phyloP scores from a whole-genome alignment of 1,284 basidiomycete genomes.

The Naganishia liquefaciens region DNA sequence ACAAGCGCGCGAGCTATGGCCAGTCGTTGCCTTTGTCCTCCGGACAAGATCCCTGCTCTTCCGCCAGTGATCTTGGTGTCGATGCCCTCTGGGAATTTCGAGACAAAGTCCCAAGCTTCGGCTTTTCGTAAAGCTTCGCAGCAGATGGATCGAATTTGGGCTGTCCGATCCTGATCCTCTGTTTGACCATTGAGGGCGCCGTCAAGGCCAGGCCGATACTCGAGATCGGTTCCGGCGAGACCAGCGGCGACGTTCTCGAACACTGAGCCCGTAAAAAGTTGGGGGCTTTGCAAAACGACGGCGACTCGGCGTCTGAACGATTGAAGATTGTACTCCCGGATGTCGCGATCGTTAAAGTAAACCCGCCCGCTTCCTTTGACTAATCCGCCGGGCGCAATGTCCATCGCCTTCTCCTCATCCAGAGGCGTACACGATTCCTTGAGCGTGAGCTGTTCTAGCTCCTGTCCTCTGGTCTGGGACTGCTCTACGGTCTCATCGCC shows the following conservation, averaged over 20 bases:
- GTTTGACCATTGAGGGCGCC: conserved; percentile 2
- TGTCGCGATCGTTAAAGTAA: conserved; percentile 72
- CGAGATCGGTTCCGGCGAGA: conserved; percentile 69
- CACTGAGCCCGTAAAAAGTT: conserved; percentile 72
- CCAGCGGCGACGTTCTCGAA: conserved; percentile 83
- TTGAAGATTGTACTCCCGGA: conserved; percentile 77
- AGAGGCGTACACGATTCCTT: conserved; percentile 17
- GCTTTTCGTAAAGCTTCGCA: conserved; percentile 85
- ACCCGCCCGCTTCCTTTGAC: conserved; percentile 18
- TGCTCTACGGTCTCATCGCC: conserved; percentile 19
- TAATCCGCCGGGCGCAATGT: conserved; percentile 31
- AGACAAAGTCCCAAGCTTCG: conserved; percentile 88
- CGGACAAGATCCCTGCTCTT: conserved; percentile 62
- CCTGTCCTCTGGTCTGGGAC: conserved; percentile 2
- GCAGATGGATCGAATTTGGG: conserved; percentile 63
- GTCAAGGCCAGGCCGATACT: conserved; percentile 31
- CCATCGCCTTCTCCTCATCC: not conserved
- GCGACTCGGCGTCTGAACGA: conserved; percentile 88
- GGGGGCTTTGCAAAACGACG: conserved; percentile 37
- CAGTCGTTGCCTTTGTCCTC: conserved; percentile 94
- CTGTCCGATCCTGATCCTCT: conserved; percentile 66
- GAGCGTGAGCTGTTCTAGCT: not conserved
- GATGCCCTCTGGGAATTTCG: conserved; percentile 74
- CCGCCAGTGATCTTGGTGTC: conserved; percentile 35
- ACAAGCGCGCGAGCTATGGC: conserved; percentile 94